Evolutionary conservation across 2,329 filamentous ascomycete species (phyloP).

Genomic region (Diaporthe citri): DNA sequence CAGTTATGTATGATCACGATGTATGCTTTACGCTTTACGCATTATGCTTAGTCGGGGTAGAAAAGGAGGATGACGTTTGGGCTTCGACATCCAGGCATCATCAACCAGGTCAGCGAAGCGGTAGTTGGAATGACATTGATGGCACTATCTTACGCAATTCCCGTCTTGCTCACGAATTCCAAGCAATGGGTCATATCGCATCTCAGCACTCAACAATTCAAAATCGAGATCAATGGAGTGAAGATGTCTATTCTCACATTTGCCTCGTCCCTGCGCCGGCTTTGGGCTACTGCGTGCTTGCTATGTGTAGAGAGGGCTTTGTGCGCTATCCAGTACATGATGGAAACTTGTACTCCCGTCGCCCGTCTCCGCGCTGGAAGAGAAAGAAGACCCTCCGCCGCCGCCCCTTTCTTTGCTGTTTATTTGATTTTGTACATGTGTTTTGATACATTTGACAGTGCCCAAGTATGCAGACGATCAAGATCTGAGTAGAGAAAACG

Average conservation of each 20-base stretch:
- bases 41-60: slow-evolving; percentile 3
- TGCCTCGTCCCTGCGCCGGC: slow-evolving; percentile 11
- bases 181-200: neutral
- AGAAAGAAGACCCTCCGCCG: neutral
- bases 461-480: slow-evolving; percentile 18
- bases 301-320: slow-evolving; percentile 20
- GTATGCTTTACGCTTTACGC: slow-evolving; percentile 33
- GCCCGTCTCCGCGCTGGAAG: slow-evolving; percentile 10
- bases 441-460: slow-evolving; percentile 26
- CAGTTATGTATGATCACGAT: slow-evolving; percentile 35
- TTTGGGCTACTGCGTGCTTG: slow-evolving; percentile 31
- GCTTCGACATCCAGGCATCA: neutral
- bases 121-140: neutral
- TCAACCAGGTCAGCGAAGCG: neutral
- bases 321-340: slow-evolving; percentile 21
- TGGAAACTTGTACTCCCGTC: neutral
- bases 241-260: slow-evolving; percentile 39
- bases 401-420: neutral
- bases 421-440: slow-evolving; percentile 17
- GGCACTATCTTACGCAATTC: neutral
- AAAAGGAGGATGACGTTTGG: neutral
- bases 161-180: neutral
- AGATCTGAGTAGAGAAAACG: slow-evolving; percentile 26
- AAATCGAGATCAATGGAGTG: slow-evolving; percentile 21
- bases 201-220: neutral